A percentile compares a stretch with the other conserved stretches of the same genome.
phyloP scores from a whole-genome alignment of 768 basidiomycete species.

The Calvatia gigantea region DNA sequence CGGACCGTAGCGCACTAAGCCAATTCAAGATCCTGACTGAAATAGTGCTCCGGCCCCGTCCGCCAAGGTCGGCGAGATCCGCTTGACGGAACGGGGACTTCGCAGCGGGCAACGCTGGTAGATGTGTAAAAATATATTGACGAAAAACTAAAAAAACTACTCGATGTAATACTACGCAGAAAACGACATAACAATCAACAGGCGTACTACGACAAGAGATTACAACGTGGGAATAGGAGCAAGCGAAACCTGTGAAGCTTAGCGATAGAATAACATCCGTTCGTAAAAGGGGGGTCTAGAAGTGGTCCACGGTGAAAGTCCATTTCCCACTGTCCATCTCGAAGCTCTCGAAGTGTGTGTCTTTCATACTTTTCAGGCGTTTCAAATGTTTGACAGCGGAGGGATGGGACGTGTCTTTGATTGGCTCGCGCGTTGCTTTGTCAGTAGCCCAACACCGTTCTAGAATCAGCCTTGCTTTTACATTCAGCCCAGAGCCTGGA shows the following conservation, averaged over 20 bases:
- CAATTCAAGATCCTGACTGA: too few relatives aligned
- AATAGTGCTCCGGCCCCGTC: background rate
- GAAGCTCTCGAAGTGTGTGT: constrained; percentile 81
- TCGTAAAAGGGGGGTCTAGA: constrained; percentile 40
- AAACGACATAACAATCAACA: constrained; percentile 6
- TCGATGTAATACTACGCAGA: constrained; percentile 3
- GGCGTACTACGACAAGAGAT: background rate
- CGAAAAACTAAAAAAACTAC: background rate
- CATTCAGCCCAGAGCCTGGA: constrained; percentile 85
- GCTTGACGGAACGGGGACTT: too few relatives aligned
- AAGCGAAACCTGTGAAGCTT: constrained; percentile 5
- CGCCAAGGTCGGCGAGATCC: background rate
- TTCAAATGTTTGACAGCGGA: constrained; percentile 69
- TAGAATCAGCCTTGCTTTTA: constrained; percentile 73
- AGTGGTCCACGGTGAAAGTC: constrained; percentile 94
- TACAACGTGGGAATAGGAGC: constrained; percentile 6
- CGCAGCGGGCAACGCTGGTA: too few relatives aligned
- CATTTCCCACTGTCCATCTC: constrained; percentile 81
- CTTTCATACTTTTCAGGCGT: constrained; percentile 78
- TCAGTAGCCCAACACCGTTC: constrained; percentile 85
- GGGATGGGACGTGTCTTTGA: constrained; percentile 80
- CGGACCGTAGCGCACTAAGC: background rate
- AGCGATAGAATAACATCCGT: constrained; percentile 7
- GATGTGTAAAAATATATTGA: background rate
- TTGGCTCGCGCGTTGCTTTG: constrained; percentile 86